Percentiles rank a stretch among this genome's conserved stretches.
Evolutionary conservation across 2,329 filamentous ascomycete genomes (phyloP).

Genomic region (Calonectria honghensis): DNA sequence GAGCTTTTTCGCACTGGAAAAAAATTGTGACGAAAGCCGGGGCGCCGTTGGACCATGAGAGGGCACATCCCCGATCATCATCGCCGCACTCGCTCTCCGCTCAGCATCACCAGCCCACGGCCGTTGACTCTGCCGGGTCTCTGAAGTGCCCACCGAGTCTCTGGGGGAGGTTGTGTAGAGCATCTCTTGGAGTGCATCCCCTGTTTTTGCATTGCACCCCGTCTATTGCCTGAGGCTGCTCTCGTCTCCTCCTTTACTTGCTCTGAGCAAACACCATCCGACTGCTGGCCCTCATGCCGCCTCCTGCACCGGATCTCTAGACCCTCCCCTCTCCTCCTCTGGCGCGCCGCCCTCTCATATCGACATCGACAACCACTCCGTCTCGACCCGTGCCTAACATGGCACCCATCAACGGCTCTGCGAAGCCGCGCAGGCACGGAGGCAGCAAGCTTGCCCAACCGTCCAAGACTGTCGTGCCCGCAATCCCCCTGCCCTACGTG

Average conservation of each 20-base stretch:
- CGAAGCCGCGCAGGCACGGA: constrained; percentile 58
- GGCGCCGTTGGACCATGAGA: constrained; percentile 52
- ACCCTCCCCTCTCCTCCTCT: constrained; percentile 48
- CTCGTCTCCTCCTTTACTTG: constrained; percentile 8
- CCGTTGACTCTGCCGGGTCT: constrained; percentile 9
- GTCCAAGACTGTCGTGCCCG: constrained; percentile 61
- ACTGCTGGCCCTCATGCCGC: constrained; percentile 57
- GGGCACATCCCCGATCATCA: constrained; percentile 51
- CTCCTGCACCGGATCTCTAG: constrained; percentile 58
- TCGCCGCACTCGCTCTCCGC: constrained; percentile 35
- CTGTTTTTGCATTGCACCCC: background rate
- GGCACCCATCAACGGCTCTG: constrained; percentile 59
- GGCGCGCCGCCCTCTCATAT: constrained; percentile 40
- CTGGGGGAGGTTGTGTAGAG: constrained; percentile 12
- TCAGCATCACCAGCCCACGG: constrained; percentile 32
- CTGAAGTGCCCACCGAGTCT: constrained; percentile 9
- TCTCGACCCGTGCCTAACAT: constrained; percentile 51
- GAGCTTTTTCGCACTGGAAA: constrained; percentile 49
- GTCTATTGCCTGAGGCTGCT: constrained; percentile 29
- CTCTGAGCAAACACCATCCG: constrained; percentile 13
- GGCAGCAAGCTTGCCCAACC: constrained; percentile 56
- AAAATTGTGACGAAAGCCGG: constrained; percentile 58
- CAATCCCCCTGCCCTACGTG: constrained; percentile 62
- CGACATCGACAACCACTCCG: constrained; percentile 47
- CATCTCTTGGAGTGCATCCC: constrained; percentile 10